Base-by-base conservation (phyloP, 371 early-diverging fungal species). In the Coelomomyces lativittatus region DNA sequence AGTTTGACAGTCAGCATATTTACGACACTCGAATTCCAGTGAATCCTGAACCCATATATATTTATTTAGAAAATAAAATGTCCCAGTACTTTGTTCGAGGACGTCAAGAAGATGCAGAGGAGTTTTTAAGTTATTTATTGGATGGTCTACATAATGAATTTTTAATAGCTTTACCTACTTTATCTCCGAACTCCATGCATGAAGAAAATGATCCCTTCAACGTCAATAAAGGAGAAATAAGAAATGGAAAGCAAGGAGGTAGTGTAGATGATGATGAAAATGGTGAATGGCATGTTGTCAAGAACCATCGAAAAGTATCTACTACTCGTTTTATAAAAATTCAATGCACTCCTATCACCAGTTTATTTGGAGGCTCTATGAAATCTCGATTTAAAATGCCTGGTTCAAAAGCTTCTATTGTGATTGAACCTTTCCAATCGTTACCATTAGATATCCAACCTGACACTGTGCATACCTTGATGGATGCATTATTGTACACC, bases 21-120 rank as follows among this genome's bases (percentile, higher is more conserved):
- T n/a, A n/a, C n/a, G n/a, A n/a, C n/a, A n/a, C n/a, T n/a, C n/a
- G n/a, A n/a, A n/a, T n/a, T n/a, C n/a, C n/a, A n/a, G n/a, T n/a
- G n/a, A n/a, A n/a, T 21, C 30, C n/a, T 24, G 8, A 12, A 8
- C 47, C 21, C 4, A 14, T 31, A 12, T 2, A 14, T 23, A 24
- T 34, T 23, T 25, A 47, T 15, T 28, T 17, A 37, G 4, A n/a
- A n/a, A n/a, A n/a, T n/a, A n/a, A n/a, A n/a, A n/a, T n/a, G n/a
- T n/a, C n/a, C n/a, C n/a, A n/a, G n/a, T n/a, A n/a, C n/a, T n/a
- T n/a, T 4, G 43, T 41, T 31, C 28, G 67, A 70, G 93, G 93
- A 7, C 78, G 88, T 32, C 95, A 96, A 61, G 92, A 97, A 57
- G 97, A 97, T 57, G 91, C 95, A 1, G 85, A 92, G 47, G 95